Conservation (phyloP, 2,329 filamentous ascomycete species). For the Diaporthe ilicicola region DNA sequence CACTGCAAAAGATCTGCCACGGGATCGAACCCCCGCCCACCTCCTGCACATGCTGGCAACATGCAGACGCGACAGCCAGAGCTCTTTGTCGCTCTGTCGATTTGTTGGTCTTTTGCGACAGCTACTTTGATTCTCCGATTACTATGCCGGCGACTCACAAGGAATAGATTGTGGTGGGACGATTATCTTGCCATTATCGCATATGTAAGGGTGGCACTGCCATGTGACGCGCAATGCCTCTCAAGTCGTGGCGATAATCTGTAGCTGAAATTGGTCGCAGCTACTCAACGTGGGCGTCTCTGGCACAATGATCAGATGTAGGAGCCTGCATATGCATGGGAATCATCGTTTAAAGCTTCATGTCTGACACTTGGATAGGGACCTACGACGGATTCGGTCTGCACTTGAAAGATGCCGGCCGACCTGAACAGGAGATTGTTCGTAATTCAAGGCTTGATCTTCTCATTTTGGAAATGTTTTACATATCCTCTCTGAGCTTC, state of each 20-base stretch:
- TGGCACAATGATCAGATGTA: neutral
- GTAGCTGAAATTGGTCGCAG: neutral
- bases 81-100: slow-evolving; percentile 2
- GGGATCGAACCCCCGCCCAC: neutral
- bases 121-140: neutral
- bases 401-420: neutral
- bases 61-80: slow-evolving; percentile 9
- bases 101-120: slow-evolving; percentile 7
- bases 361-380: neutral
- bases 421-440: neutral
- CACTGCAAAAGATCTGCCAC: neutral
- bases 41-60: neutral
- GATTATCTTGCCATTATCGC: slow-evolving; percentile 5
- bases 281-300: neutral
- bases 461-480: slow-evolving; percentile 6
- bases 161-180: slow-evolving; percentile 13
- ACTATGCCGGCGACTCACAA: neutral
- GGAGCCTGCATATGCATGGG: neutral
- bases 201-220: no score
- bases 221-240: neutral
- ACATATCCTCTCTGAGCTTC: slow-evolving; percentile 2
- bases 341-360: no score
- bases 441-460: neutral
- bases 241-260: neutral
- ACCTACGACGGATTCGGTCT: neutral